Percentiles rank a stretch among this genome's conserved stretches.
These are phyloP conservation scores for Cenchrus americanus DNA, from an alignment of 176 grass and related monocot genomes.

Conservation along the genomic window DNA sequence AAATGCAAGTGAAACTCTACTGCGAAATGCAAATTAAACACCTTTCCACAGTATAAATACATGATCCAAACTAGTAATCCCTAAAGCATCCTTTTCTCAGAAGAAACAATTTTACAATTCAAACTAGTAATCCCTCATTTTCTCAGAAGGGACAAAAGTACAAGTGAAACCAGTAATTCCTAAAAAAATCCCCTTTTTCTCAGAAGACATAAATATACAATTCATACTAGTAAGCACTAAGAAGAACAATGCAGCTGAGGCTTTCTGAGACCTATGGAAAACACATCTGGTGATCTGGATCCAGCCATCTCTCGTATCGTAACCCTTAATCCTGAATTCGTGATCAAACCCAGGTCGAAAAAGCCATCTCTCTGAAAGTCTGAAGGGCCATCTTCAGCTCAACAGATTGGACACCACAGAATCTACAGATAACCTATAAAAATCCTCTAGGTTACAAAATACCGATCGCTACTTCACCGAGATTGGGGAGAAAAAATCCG, in stretches of 20 bases:
- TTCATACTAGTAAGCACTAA: not conserved
- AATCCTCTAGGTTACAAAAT: not conserved
- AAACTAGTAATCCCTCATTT: not conserved
- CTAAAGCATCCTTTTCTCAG: not conserved
- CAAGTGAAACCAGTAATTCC: too few species aligned
- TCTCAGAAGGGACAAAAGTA: too few species aligned
- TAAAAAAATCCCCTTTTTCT: not conserved
- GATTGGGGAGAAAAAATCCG: not conserved
- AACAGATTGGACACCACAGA: not conserved
- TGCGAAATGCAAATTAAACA: not conserved
- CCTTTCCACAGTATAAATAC: not conserved
- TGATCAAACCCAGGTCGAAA: not conserved
- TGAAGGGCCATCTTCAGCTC: not conserved
- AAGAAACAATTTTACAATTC: not conserved
- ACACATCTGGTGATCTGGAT: not conserved
- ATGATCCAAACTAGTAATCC: not conserved
- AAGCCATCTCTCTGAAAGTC: not conserved
- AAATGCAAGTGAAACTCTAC: not conserved
- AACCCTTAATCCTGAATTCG: not conserved
- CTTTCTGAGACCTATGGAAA: not conserved
- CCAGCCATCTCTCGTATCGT: not conserved
- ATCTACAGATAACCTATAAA: not conserved
- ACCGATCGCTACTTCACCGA: not conserved
- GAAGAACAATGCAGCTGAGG: not conserved
- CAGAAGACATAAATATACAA: not conserved